phyloP scores from a whole-genome alignment of 768 basidiomycete species.

The Tylopilus sp. region DNA sequence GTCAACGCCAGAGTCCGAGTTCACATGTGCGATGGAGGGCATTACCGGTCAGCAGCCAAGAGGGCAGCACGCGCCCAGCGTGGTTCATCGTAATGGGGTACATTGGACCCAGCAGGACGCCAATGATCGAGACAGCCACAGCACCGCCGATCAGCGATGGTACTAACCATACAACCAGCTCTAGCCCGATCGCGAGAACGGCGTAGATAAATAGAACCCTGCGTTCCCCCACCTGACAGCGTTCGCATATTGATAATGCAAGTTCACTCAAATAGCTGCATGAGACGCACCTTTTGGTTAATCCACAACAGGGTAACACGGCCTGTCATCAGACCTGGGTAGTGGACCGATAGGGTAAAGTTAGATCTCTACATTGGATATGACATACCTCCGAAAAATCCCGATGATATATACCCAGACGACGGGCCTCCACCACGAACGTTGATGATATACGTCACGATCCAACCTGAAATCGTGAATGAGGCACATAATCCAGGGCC shows the following conservation, averaged over 20 bases:
- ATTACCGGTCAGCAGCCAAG: constrained; percentile 56
- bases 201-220: constrained; percentile 52
- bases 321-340: constrained; percentile 53
- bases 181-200: constrained; percentile 49
- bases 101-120: constrained; percentile 50
- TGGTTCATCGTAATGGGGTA: constrained; percentile 66
- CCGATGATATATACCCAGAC: constrained; percentile 50
- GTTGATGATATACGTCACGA: constrained; percentile 55
- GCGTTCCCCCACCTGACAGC: constrained; percentile 48
- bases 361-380: not conserved
- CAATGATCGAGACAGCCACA: constrained; percentile 53
- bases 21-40: not conserved
- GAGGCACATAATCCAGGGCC: not conserved
- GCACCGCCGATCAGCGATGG: constrained; percentile 52
- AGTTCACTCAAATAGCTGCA: not conserved
- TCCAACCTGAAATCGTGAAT: constrained; percentile 50
- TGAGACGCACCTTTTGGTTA: constrained; percentile 42
- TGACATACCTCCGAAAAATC: constrained; percentile 50
- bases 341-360: not conserved
- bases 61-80: constrained; percentile 62
- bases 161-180: constrained; percentile 57
- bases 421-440: constrained; percentile 43
- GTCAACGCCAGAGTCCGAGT: not conserved
- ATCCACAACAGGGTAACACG: constrained; percentile 54
- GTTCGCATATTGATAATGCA: not conserved